phyloP scores from a whole-genome alignment of 2,329 filamentous ascomycete genomes.

The Fusarium equiseti region DNA sequence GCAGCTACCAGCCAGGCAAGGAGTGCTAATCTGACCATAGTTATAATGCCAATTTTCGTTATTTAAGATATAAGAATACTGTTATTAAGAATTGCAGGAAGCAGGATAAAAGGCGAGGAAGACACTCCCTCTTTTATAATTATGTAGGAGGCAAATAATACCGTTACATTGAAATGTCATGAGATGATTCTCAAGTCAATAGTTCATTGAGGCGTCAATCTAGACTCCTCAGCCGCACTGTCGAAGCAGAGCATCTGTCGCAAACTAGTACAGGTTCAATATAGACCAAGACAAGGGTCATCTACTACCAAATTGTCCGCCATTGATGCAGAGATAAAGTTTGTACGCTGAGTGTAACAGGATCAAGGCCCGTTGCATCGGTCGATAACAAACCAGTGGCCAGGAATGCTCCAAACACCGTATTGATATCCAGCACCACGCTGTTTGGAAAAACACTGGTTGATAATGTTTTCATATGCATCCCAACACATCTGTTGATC shows the following conservation, averaged over 20 bases:
- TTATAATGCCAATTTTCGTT: background rate
- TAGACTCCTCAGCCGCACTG: slow-evolving; percentile 14
- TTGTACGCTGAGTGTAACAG: no score
- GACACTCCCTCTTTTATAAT: background rate
- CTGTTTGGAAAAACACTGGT: background rate
- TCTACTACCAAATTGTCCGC: no score
- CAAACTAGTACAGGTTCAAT: no score
- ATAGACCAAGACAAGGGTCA: no score
- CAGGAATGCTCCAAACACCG: background rate
- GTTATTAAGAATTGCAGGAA: rapidly evolving
- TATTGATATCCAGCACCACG: background rate
- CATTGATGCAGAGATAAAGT: no score
- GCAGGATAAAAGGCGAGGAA: rapidly evolving
- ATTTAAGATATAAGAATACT: no score
- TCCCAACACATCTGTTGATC: background rate
- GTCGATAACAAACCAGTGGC: background rate
- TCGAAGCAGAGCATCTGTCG: no score
- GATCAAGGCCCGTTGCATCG: background rate
- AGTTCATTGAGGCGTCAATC: background rate
- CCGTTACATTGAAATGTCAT: background rate
- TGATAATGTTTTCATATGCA: background rate
- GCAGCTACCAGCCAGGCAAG: background rate
- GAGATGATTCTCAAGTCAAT: slow-evolving; percentile 5
- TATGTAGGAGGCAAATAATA: no score
- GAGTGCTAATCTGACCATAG: background rate